These are phyloP conservation scores for Scheffersomyces parashehatae DNA, from an alignment of 1,139 yeast genomes.

Conservation along the genomic window DNA sequence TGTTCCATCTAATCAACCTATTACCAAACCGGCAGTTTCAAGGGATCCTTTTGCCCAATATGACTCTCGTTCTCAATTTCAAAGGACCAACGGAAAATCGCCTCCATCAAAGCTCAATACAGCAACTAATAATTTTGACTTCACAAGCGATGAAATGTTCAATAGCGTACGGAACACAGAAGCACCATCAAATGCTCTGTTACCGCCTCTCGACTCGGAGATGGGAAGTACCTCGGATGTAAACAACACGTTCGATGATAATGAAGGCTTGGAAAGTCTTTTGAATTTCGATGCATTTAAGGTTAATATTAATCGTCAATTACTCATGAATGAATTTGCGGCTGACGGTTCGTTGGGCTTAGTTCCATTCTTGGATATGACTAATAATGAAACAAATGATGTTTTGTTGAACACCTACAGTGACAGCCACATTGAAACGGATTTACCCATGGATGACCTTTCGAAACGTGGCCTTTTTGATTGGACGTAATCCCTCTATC, in stretches of 20 bases:
- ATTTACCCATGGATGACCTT: neutral
- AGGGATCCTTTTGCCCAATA: constrained; percentile 6
- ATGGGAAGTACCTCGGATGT: neutral
- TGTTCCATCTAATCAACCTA: constrained; percentile 18
- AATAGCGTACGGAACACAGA: constrained; percentile 2
- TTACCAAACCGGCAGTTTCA: constrained; percentile 15
- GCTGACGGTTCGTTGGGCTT: constrained; percentile 71
- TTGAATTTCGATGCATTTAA: constrained; percentile 46
- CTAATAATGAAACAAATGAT: constrained; percentile 3
- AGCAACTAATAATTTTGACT: neutral
- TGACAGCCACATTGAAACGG: neutral
- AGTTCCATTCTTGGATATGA: constrained; percentile 53
- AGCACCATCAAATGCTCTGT: neutral
- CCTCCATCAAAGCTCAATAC: constrained; percentile 7
- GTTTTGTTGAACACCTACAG: constrained; percentile 4
- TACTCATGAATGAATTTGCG: constrained; percentile 54
- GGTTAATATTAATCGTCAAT: constrained; percentile 34
- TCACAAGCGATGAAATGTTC: constrained; percentile 3
- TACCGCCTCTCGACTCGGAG: neutral
- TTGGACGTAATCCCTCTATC: constrained; percentile 3
- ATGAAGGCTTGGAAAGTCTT: constrained; percentile 24
- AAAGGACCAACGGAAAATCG: constrained; percentile 4
- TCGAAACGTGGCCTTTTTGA: constrained; percentile 3
- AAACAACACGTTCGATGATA: constrained; percentile 2
- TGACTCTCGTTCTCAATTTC: neutral